Conservation (phyloP, 2,329 filamentous ascomycete species). For the Pseudogymnoascus sp. region DNA sequence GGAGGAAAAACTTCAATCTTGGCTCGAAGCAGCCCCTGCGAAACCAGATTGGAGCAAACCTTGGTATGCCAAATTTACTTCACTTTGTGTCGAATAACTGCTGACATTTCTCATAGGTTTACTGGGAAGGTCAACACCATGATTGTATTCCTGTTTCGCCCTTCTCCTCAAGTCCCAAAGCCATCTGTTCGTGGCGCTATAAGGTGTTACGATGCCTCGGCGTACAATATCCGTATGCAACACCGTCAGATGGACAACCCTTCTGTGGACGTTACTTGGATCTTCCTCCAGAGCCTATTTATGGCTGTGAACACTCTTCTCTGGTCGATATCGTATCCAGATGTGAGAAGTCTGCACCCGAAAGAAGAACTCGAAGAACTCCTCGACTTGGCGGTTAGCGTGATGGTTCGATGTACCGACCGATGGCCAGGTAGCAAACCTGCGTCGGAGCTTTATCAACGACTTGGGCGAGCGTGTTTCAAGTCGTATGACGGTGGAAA, state of each 20-base stretch:
- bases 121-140: slow-evolving; percentile 71
- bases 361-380: slow-evolving; percentile 69
- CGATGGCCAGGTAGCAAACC: slow-evolving; percentile 87
- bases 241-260: slow-evolving; percentile 68
- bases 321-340: slow-evolving; percentile 82
- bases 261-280: slow-evolving; percentile 83
- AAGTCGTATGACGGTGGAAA: slow-evolving; percentile 68
- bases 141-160: slow-evolving; percentile 78
- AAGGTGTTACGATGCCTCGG: slow-evolving; percentile 74
- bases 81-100: neutral
- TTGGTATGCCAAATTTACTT: slow-evolving; percentile 46
- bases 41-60: slow-evolving; percentile 63
- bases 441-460: slow-evolving; percentile 77
- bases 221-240: slow-evolving; percentile 73
- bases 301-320: slow-evolving; percentile 86
- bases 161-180: slow-evolving; percentile 83
- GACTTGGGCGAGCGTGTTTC: slow-evolving; percentile 74
- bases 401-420: slow-evolving; percentile 70
- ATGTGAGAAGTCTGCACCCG: slow-evolving; percentile 64
- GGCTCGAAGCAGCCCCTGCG: slow-evolving; percentile 68
- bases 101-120: slow-evolving; percentile 41
- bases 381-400: slow-evolving; percentile 65
- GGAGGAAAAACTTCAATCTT: slow-evolving; percentile 66
- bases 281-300: slow-evolving; percentile 81
- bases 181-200: slow-evolving; percentile 71